phyloP scores from a whole-genome alignment of 2,329 filamentous ascomycete species.

The Ilyonectria robusta region DNA sequence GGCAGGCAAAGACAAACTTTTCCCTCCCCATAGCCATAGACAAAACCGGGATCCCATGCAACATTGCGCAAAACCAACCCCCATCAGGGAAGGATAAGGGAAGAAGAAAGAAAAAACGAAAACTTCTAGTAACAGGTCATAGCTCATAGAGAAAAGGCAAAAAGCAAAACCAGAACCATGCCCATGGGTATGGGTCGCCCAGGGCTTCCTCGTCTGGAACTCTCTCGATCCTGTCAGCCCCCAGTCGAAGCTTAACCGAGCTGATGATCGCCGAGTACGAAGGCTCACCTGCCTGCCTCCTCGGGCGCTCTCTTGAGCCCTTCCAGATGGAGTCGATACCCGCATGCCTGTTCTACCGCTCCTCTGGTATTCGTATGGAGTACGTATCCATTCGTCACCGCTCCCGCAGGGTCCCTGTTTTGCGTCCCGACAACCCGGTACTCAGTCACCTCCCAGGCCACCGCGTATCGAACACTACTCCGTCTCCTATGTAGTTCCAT shows the following conservation, averaged over 20 bases:
- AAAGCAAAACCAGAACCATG: conserved; percentile 15
- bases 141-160: conserved; percentile 23
- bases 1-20: not conserved
- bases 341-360: not conserved
- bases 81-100: too few species aligned
- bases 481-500: not conserved
- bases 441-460: conserved; percentile 8
- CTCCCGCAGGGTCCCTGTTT: conserved; percentile 25
- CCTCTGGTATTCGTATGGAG: not conserved
- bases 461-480: not conserved
- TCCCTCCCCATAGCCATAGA: not conserved
- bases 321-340: conserved; percentile 20
- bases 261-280: conserved; percentile 26
- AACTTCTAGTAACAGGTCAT: conserved; percentile 19
- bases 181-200: conserved; percentile 22
- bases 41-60: not conserved
- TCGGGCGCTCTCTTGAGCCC: conserved; percentile 29
- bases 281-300: conserved; percentile 3
- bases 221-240: not conserved
- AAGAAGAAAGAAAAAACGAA: not conserved
- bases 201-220: not conserved
- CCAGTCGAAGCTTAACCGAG: conserved; percentile 22
- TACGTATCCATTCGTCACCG: conserved; percentile 24
- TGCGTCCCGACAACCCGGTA: conserved; percentile 41
- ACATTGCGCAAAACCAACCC: not conserved